Evolutionary conservation across 768 basidiomycete species (phyloP).

Genomic region (Rhizopogon rudus): DNA sequence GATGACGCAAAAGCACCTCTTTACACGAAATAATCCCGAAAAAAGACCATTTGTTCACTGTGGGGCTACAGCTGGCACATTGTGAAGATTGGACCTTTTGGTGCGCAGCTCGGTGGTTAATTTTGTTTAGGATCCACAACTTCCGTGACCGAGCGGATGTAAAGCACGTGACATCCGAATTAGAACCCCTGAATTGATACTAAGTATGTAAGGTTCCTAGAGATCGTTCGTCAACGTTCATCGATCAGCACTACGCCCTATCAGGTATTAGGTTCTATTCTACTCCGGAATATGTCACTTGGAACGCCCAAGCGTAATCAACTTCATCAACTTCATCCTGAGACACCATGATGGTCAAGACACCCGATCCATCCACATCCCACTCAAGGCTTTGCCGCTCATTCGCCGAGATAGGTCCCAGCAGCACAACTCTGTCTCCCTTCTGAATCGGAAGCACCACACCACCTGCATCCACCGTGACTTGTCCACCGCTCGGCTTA

Average conservation of each 20-base stretch:
- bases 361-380: conserved; percentile 25
- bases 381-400: conserved; percentile 22
- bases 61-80: not conserved
- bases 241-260: too few relatives aligned
- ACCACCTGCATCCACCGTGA: conserved; percentile 30
- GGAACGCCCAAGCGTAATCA: conserved; percentile 38
- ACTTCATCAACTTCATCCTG: conserved; percentile 19
- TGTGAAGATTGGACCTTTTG: not conserved
- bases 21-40: not conserved
- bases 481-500: conserved; percentile 25
- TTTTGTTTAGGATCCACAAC: too few relatives aligned
- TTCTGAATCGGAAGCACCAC: conserved; percentile 37
- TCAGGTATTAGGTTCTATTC: not conserved
- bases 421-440: conserved; percentile 39
- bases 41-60: not conserved
- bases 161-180: not conserved
- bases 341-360: conserved; percentile 25
- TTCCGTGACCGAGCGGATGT: not conserved
- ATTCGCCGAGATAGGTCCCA: conserved; percentile 23
- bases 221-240: too few relatives aligned
- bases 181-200: too few relatives aligned
- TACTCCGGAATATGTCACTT: conserved; percentile 25
- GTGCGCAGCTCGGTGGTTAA: too few relatives aligned
- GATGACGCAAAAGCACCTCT: conserved; percentile 2
- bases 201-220: too few relatives aligned